Conservation (phyloP, 331 rosid genomes). For the Telfairia occidentalis region DNA sequence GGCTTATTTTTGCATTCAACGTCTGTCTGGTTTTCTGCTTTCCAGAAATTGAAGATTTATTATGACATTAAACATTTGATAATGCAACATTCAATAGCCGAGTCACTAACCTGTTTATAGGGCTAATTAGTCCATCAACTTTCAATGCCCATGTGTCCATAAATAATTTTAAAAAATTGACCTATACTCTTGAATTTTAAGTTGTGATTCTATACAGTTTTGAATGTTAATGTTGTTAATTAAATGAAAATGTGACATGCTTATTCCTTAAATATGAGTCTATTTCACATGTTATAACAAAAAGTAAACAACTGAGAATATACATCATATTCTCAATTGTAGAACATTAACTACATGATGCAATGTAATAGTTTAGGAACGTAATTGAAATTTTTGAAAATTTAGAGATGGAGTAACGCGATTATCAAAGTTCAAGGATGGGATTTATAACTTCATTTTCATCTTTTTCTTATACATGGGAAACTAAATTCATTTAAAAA, state of each 20-base stretch:
- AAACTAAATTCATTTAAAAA: background rate
- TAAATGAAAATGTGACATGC: background rate
- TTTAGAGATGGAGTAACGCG: background rate
- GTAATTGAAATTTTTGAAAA: background rate
- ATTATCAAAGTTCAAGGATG: background rate
- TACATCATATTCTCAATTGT: background rate
- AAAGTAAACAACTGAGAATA: background rate
- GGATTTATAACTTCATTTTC: background rate
- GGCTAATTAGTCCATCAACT: no score
- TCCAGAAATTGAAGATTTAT: conserved; percentile 7
- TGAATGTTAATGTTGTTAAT: background rate
- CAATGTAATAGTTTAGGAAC: no score
- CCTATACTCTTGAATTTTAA: no score
- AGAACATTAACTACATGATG: background rate
- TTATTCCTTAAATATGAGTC: background rate
- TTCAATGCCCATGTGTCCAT: background rate
- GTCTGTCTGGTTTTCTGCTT: conserved; percentile 71
- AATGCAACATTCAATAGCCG: no score
- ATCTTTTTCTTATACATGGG: background rate
- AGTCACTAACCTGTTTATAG: no score
- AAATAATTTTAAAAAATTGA: no score
- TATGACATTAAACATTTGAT: background rate
- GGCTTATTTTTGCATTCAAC: conserved; percentile 71
- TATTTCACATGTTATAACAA: background rate
- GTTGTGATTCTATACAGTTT: background rate